Conservation (phyloP, 441 rosid genomes). For the Heliophila coronopifolia region DNA sequence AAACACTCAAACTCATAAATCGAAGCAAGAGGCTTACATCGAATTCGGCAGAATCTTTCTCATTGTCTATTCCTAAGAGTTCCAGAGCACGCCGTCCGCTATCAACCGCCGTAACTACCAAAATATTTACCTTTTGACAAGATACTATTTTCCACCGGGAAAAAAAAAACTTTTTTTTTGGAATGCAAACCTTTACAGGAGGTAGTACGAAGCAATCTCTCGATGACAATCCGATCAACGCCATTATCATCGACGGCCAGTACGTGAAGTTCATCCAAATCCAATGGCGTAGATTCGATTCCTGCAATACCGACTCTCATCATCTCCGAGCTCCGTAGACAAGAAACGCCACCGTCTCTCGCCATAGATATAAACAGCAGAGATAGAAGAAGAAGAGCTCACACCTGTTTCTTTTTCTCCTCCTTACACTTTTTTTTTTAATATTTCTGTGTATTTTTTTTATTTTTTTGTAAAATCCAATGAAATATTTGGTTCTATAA, state of each 20-base stretch:
- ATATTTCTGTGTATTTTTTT: slow-evolving; percentile 14
- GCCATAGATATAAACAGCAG: slow-evolving; percentile 34
- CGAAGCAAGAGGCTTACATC: slow-evolving; percentile 52
- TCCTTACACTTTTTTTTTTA: slow-evolving; percentile 10
- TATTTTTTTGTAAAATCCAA: slow-evolving; percentile 19
- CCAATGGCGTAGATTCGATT: slow-evolving; percentile 36
- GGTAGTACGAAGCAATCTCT: slow-evolving; percentile 63
- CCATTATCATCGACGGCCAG: slow-evolving; percentile 85
- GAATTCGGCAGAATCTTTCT: slow-evolving; percentile 34
- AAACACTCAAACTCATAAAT: background rate
- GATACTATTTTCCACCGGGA: too few relatives aligned
- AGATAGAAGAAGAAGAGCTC: slow-evolving; percentile 17
- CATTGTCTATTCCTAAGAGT: slow-evolving; percentile 61
- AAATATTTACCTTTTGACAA: too few relatives aligned
- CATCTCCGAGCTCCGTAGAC: slow-evolving; percentile 39
- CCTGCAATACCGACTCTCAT: slow-evolving; percentile 32
- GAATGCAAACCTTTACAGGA: slow-evolving; percentile 63
- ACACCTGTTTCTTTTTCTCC: slow-evolving; percentile 18
- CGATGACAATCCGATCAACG: slow-evolving; percentile 79
- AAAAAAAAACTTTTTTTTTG: background rate
- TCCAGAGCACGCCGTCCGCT: slow-evolving; percentile 83
- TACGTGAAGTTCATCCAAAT: slow-evolving; percentile 57
- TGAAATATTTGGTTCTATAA: slow-evolving; percentile 24
- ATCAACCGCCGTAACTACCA: slow-evolving; percentile 73
- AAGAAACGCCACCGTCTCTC: slow-evolving; percentile 40